A percentile compares a stretch with the other conserved stretches of the same genome.
Evolutionary conservation across 2,329 filamentous ascomycete species (phyloP).

Genomic region (Remersonia thermophila): DNA sequence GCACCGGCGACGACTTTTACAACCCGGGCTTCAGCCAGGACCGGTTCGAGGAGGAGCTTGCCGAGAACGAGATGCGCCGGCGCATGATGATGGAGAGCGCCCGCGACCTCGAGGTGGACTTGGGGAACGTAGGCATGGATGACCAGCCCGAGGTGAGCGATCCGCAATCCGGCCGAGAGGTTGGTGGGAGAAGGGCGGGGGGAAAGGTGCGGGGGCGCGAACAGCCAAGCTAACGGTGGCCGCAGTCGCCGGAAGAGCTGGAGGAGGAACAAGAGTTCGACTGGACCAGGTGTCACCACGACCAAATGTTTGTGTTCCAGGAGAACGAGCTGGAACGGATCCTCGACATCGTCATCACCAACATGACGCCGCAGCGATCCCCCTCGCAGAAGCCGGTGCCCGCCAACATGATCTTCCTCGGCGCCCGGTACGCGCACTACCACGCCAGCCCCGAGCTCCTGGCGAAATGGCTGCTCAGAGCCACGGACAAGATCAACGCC

Average conservation of each 20-base stretch:
- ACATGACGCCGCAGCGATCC: constrained; percentile 92
- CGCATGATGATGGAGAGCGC: constrained; percentile 99
- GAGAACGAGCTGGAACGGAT: constrained; percentile 85
- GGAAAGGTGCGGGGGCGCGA: too few relatives aligned
- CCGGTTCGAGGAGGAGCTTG: constrained; percentile 92
- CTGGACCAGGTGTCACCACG: constrained; percentile 86
- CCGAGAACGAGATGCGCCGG: constrained; percentile 87
- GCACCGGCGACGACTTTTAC: constrained; percentile 83
- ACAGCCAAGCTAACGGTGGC: too few relatives aligned
- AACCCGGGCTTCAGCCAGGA: constrained; percentile 85
- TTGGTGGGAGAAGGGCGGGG: too few relatives aligned
- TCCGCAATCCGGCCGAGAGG: too few relatives aligned
- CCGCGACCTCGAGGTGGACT: constrained; percentile 87
- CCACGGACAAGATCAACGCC: constrained; percentile 93
- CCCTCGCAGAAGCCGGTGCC: constrained; percentile 96
- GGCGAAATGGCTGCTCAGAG: constrained; percentile 64
- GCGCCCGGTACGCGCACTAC: constrained; percentile 91
- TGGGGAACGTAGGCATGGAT: constrained; percentile 90
- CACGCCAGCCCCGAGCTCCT: constrained; percentile 81
- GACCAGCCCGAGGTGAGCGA: constrained; percentile 70
- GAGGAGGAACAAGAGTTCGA: constrained; percentile 93
- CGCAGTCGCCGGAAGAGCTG: constrained; percentile 59
- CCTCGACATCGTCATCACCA: constrained; percentile 89
- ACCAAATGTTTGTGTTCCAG: constrained; percentile 99
- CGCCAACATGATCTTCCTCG: constrained; percentile 92